These are phyloP conservation scores for Neoboletus magnificus DNA, from an alignment of 768 basidiomycete genomes.

Conservation along the genomic window DNA sequence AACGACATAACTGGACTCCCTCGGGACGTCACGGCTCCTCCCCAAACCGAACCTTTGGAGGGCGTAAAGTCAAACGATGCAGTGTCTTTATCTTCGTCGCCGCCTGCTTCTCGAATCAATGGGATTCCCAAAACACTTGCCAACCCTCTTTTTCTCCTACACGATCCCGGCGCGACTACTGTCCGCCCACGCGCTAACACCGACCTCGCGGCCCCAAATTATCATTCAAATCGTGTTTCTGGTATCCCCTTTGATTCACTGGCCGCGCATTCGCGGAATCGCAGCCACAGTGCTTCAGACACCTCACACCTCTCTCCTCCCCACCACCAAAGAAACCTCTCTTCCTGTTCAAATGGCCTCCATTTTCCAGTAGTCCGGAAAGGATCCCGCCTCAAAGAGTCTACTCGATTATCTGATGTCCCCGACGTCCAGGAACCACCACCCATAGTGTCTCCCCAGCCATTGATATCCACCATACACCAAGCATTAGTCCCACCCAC, in stretches of 20 bases:
- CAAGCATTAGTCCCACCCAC: conserved; percentile 49
- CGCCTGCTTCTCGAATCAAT: not conserved
- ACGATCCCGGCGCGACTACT: not conserved
- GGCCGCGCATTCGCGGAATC: conserved; percentile 16
- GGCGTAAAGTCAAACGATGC: not conserved
- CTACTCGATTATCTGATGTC: conserved; percentile 1
- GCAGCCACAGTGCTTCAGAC: conserved; percentile 16
- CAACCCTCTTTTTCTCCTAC: conserved; percentile 6
- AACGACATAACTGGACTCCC: conserved; percentile 6
- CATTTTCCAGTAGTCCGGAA: not conserved
- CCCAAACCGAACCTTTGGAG: not conserved
- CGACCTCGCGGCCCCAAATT: conserved; percentile 12
- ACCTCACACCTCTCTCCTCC: not conserved
- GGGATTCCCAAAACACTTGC: not conserved
- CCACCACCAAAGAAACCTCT: not conserved
- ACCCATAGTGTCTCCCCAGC: not conserved
- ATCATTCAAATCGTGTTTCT: conserved; percentile 8
- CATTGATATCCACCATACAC: conserved; percentile 33
- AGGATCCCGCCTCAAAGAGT: conserved; percentile 4
- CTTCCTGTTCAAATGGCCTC: not conserved
- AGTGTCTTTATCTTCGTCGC: not conserved
- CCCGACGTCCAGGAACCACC: conserved; percentile 2
- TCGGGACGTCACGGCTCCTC: not conserved
- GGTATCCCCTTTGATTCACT: conserved; percentile 5
- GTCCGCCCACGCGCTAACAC: conserved; percentile 28